Evolutionary conservation across 2,329 filamentous ascomycete genomes (phyloP), one percentile per base, ranked within the genome.

Genomic region (Colletotrichum godetiae): DNA sequence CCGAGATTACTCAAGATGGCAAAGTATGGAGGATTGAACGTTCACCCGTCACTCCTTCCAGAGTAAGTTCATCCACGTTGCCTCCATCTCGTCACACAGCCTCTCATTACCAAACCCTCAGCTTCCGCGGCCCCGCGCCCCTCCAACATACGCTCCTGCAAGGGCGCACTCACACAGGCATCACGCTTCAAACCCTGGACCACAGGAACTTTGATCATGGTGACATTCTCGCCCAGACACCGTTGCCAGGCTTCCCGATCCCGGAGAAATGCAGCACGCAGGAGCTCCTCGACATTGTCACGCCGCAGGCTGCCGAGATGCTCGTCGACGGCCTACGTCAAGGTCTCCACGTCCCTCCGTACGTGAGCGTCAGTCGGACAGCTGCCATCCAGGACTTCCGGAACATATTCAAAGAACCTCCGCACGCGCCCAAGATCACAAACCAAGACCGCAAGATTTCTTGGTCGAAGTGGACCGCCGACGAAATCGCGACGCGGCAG

Each of bases 41-140:
- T 99, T 2, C 97, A 99, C 79, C 97, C 97, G 1, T 98, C 96
- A 0, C 84, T 98, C 33, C 88, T 99, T 15, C 96, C 95, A 4
- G 93, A 97, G 92, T 94, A 86, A 76, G 86, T 79, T 7, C 12
- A 33, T 6, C 33, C 56, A 31, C 15, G 37, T 42, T 31, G 42
- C 37, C 7, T 33, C 33, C 27, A 29, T 12, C 22, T 35, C 5
- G 15, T 49, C n/a, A 37, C 22, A 2, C 35, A 22, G n/a, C 37
- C 33, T 62, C 66, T 68, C 52, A 75, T 12, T 13, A 31, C 24
- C 70, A 60, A 59, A 65, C 53, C 15, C 12, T 27, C 70, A 94
- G 93, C 80, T 91, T 98, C 72, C 92, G 93, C 71, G 97, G 97
- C 2, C 90, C 97, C 12, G 94, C 97, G 2, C 97, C 97, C 0